Evolutionary conservation across 2,329 filamentous ascomycete genomes (phyloP).

Genomic region (Trichoderma endophyticum): DNA sequence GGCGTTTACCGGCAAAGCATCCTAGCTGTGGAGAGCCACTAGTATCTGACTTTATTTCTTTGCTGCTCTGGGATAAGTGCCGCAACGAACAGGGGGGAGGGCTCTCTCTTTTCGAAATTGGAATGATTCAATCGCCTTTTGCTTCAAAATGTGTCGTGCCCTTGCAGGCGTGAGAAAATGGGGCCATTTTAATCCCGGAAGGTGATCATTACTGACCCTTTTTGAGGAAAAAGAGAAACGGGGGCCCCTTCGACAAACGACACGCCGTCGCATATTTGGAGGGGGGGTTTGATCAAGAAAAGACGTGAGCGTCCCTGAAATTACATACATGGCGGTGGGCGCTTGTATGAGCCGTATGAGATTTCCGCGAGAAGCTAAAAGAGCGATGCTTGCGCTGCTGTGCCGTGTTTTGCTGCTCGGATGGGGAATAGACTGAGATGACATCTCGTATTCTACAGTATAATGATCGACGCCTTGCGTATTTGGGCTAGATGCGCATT

Average conservation of each 20-base stretch:
- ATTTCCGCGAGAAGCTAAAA: background rate
- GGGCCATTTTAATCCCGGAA: constrained; percentile 5
- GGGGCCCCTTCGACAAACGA: background rate
- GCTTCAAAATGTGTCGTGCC: background rate
- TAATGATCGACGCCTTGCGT: background rate
- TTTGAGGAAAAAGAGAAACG: background rate
- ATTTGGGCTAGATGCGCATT: background rate
- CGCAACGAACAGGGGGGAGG: background rate
- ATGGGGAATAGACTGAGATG: background rate
- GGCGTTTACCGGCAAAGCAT: constrained; percentile 2
- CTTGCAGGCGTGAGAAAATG: background rate
- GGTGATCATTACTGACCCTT: background rate
- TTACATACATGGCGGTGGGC: constrained; percentile 3
- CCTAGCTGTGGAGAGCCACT: constrained; percentile 2
- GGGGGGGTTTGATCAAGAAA: background rate
- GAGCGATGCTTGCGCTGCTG: background rate
- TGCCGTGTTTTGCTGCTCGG: background rate
- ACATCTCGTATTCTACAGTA: background rate
- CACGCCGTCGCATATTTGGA: constrained; percentile 2
- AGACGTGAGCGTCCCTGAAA: background rate
- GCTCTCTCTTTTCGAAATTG: background rate
- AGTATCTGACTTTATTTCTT: constrained; percentile 12
- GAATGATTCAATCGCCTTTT: background rate
- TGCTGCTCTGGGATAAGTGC: constrained; percentile 16
- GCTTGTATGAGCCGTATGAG: constrained; percentile 7